A percentile compares a stretch with the other conserved stretches of the same genome.
These are phyloP conservation scores for Mycena crocata DNA, from an alignment of 768 basidiomycete genomes.

Conservation along the genomic window DNA sequence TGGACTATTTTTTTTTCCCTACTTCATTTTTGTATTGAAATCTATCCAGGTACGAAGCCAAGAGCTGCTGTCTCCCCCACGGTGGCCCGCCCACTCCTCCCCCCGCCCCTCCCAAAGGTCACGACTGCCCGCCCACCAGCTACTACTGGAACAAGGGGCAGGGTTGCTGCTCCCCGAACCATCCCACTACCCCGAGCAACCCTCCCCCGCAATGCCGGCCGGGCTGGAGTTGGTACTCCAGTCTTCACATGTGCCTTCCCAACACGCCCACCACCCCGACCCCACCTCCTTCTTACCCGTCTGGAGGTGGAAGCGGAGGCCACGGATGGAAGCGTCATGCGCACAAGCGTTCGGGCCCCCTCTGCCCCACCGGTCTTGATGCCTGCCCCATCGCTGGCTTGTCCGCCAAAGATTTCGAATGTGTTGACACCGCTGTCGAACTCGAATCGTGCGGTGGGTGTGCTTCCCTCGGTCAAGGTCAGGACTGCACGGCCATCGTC, in stretches of 20 bases:
- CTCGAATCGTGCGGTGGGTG: conserved; percentile 85
- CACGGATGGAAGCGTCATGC: conserved; percentile 34
- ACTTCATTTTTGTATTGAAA: no score
- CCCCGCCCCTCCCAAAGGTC: conserved; percentile 60
- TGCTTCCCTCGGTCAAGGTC: conserved; percentile 66
- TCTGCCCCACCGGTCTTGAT: conserved; percentile 66
- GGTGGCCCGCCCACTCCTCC: conserved; percentile 55
- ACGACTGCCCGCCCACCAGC: conserved; percentile 55
- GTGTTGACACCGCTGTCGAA: conserved; percentile 71
- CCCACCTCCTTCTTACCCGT: conserved; percentile 50
- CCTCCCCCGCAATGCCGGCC: conserved; percentile 64
- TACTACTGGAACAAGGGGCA: conserved; percentile 63
- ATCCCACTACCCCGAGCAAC: conserved; percentile 50
- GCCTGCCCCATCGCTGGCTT: conserved; percentile 67
- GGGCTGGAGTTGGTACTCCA: conserved; percentile 59
- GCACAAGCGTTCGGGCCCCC: conserved; percentile 45
- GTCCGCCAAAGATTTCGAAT: conserved; percentile 63
- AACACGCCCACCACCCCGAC: conserved; percentile 42
- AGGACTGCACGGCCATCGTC: conserved; percentile 77
- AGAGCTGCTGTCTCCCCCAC: conserved; percentile 56
- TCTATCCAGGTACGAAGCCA: conserved; percentile 41
- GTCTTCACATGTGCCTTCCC: conserved; percentile 56
- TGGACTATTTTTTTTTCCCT: no score
- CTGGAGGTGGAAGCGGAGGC: conserved; percentile 40
- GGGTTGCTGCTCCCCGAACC: conserved; percentile 65